phyloP scores from a whole-genome alignment of 257 asterid species.

The Rhazya stricta region DNA sequence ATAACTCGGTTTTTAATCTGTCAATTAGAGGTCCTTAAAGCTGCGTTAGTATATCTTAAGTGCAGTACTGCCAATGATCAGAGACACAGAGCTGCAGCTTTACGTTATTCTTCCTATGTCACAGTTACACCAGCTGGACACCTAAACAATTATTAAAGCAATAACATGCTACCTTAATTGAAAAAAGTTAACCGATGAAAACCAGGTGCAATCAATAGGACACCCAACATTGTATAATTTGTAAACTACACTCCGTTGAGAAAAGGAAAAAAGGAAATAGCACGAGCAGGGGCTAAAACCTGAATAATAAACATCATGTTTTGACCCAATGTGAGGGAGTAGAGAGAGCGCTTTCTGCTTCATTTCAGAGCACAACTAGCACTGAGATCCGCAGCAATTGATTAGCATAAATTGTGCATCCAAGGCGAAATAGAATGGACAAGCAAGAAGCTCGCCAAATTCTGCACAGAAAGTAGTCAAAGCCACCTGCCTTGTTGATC shows the following conservation, averaged over 20 bases:
- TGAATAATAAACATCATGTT: background rate
- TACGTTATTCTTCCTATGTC: background rate
- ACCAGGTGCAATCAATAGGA: background rate
- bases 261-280: background rate
- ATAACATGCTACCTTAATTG: background rate
- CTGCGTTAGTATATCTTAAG: background rate
- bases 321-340: too few relatives aligned
- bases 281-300: background rate
- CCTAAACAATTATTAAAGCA: background rate
- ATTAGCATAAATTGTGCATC: background rate
- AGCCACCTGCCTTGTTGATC: background rate
- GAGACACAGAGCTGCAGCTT: background rate
- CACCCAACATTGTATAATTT: background rate
- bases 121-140: background rate
- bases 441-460: background rate
- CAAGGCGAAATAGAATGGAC: background rate
- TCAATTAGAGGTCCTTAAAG: background rate
- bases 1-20: background rate
- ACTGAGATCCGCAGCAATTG: too few relatives aligned
- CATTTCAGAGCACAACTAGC: background rate
- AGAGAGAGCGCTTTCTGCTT: background rate
- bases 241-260: background rate
- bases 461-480: background rate
- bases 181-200: background rate
- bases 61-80: background rate